Evolutionary conservation across 257 asterid genomes (phyloP).

Genomic region (Capsicum baccatum): DNA sequence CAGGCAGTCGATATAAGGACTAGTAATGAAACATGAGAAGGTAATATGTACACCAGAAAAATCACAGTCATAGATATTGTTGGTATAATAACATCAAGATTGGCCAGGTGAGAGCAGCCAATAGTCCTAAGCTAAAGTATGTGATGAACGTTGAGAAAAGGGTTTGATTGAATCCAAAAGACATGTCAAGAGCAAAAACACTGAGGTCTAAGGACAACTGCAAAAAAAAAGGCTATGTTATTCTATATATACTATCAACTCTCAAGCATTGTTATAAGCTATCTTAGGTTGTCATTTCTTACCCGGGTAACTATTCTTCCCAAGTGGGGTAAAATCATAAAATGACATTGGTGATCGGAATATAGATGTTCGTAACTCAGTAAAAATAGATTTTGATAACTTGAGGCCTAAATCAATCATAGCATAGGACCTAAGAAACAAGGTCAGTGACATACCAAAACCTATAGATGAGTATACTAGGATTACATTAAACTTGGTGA

Average conservation of each 20-base stretch:
- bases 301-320: constrained; percentile 62
- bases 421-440: constrained; percentile 46
- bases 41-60: constrained; percentile 35
- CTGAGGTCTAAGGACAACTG: constrained; percentile 50
- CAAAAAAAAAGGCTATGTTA: constrained; percentile 5
- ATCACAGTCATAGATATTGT: constrained; percentile 32
- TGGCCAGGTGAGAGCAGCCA: constrained; percentile 46
- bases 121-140: constrained; percentile 42
- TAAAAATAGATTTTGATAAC: constrained; percentile 47
- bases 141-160: constrained; percentile 36
- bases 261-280: not conserved
- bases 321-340: constrained; percentile 55
- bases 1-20: not conserved
- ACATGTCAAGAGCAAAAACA: constrained; percentile 43
- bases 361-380: constrained; percentile 45
- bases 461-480: constrained; percentile 46
- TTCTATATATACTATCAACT: not conserved
- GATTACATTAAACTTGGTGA: constrained; percentile 39
- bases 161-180: constrained; percentile 40
- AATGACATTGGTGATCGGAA: constrained; percentile 60
- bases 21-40: not conserved
- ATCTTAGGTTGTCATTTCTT: constrained; percentile 21
- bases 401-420: constrained; percentile 45
- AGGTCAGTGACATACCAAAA: constrained; percentile 37
- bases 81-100: constrained; percentile 42